Conservation (phyloP, 2,329 filamentous ascomycete species). For the Dactylellina drechsleri region DNA sequence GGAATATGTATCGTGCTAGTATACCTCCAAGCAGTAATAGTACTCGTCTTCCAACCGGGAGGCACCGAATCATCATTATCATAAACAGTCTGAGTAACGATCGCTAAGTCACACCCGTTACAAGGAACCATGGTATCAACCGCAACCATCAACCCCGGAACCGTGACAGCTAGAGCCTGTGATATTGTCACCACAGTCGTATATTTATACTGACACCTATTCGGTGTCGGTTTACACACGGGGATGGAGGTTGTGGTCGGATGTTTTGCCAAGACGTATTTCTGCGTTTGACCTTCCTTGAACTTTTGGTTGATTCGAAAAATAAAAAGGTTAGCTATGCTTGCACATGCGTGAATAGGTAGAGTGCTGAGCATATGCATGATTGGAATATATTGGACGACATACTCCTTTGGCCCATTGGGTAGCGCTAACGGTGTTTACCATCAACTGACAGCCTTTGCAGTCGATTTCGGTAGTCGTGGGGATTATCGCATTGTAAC, state of each 20-base stretch:
- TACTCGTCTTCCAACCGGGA: neutral
- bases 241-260: neutral
- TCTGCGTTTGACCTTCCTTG: neutral
- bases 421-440: neutral
- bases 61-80: neutral
- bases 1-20: slow-evolving; percentile 5
- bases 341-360: too few relatives aligned
- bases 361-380: too few relatives aligned
- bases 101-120: neutral
- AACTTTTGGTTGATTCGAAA: neutral
- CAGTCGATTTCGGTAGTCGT: neutral
- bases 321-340: neutral
- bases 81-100: neutral
- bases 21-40: neutral
- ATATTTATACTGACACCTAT: neutral
- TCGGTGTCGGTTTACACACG: neutral
- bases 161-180: neutral
- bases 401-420: neutral
- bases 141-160: neutral
- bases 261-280: neutral
- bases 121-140: neutral
- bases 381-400: neutral
- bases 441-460: neutral
- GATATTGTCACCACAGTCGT: neutral
- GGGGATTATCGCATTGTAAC: neutral